phyloP scores from a whole-genome alignment of 805 yeast genomes.

The Tetrapisispora taiwanensis region DNA sequence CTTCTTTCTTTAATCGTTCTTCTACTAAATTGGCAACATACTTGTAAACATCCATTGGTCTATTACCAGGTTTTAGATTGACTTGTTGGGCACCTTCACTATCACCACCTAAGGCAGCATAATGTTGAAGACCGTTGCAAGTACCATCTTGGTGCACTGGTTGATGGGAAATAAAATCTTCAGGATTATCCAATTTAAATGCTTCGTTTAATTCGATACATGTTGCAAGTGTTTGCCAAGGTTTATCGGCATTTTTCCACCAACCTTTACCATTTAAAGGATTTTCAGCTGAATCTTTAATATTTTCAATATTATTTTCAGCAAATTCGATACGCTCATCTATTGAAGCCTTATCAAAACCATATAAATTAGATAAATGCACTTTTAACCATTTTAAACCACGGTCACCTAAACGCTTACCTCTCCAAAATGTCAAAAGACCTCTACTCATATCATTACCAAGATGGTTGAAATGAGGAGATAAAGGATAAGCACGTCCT shows the following conservation, averaged over 20 bases:
- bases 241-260: conserved; percentile 71
- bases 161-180: conserved; percentile 53
- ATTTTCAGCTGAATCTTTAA: conserved; percentile 48
- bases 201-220: conserved; percentile 61
- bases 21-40: conserved; percentile 59
- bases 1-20: conserved; percentile 43
- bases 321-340: conserved; percentile 51
- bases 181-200: conserved; percentile 50
- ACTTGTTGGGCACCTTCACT: conserved; percentile 74
- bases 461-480: conserved; percentile 72
- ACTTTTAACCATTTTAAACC: conserved; percentile 71
- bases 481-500: conserved; percentile 75
- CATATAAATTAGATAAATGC: conserved; percentile 64
- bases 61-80: conserved; percentile 57
- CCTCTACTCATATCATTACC: conserved; percentile 74
- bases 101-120: conserved; percentile 83
- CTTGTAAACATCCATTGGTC: conserved; percentile 69
- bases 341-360: conserved; percentile 63
- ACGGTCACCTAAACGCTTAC: conserved; percentile 50
- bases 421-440: conserved; percentile 65
- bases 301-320: conserved; percentile 45
- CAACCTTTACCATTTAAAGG: conserved; percentile 50
- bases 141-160: conserved; percentile 86
- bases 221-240: conserved; percentile 72
- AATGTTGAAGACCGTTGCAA: conserved; percentile 78